phyloP scores from a whole-genome alignment of 1,284 basidiomycete genomes.

The Coriolopsis trogii region DNA sequence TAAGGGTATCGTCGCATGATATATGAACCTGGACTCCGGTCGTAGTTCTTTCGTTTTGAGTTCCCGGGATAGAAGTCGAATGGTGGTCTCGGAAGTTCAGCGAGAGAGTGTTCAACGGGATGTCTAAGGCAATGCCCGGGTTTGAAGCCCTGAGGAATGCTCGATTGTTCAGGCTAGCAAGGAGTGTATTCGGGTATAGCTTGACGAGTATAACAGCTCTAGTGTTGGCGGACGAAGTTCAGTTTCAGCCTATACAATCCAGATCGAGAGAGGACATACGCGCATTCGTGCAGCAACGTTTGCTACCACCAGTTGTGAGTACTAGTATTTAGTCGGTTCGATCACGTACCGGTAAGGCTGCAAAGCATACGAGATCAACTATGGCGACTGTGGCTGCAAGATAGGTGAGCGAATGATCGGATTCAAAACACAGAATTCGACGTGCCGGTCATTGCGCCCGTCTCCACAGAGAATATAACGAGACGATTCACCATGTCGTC shows the following conservation, averaged over 20 bases:
- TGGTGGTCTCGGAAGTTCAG: too few relatives aligned
- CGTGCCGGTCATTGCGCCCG: constrained; percentile 1
- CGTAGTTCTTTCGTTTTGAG: too few relatives aligned
- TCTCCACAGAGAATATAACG: neutral
- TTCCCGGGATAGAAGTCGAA: too few relatives aligned
- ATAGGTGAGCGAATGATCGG: neutral
- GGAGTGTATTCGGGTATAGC: neutral
- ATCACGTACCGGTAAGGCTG: neutral
- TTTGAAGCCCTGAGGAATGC: too few relatives aligned
- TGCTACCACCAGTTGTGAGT: neutral
- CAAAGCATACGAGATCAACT: neutral
- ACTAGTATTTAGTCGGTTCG: neutral
- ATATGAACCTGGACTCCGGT: too few relatives aligned
- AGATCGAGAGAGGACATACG: neutral
- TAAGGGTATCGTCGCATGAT: too few relatives aligned
- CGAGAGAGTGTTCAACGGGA: too few relatives aligned
- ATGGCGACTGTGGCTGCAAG: neutral
- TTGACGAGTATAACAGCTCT: neutral
- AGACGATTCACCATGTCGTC: neutral
- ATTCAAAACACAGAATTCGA: neutral
- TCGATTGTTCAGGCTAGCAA: neutral
- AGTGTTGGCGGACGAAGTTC: neutral
- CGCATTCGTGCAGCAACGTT: neutral
- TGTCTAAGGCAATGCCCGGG: too few relatives aligned
- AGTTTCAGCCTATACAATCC: neutral